These are phyloP conservation scores for Pichia heedii DNA, from an alignment of 805 yeast species.

Conservation along the genomic window DNA sequence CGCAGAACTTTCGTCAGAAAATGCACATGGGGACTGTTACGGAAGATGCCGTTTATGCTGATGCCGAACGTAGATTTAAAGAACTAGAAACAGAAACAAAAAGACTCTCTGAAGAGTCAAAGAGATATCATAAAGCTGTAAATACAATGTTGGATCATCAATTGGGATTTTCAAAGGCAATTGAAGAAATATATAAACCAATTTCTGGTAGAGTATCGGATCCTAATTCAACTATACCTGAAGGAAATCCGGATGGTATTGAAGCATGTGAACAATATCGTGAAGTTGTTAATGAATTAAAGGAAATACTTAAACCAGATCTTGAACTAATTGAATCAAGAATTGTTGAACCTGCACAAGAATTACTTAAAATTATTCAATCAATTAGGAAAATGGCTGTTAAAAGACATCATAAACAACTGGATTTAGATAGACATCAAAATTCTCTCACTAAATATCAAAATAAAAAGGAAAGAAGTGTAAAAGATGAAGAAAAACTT, in stretches of 20 bases:
- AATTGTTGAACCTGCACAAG: conserved; percentile 87
- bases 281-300: conserved; percentile 78
- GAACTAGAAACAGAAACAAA: conserved; percentile 87
- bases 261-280: conserved; percentile 89
- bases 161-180: conserved; percentile 89
- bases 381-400: conserved; percentile 87
- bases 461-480: conserved; percentile 70
- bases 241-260: conserved; percentile 95
- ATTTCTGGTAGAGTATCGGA: conserved; percentile 88
- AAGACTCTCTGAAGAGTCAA: conserved; percentile 81
- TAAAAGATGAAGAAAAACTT: conserved; percentile 86
- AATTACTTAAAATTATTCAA: conserved; percentile 71
- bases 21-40: conserved; percentile 76
- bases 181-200: conserved; percentile 94
- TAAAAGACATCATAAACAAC: conserved; percentile 90
- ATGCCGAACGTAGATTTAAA: conserved; percentile 93
- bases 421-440: conserved; percentile 84
- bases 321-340: conserved; percentile 84
- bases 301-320: conserved; percentile 83
- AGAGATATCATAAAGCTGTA: conserved; percentile 83
- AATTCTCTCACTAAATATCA: conserved; percentile 63
- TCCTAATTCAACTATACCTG: conserved; percentile 77
- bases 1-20: conserved; percentile 85
- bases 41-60: conserved; percentile 82
- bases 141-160: conserved; percentile 91